Conservation (phyloP, 2,329 filamentous ascomycete species). For the Shiraia sp. region DNA sequence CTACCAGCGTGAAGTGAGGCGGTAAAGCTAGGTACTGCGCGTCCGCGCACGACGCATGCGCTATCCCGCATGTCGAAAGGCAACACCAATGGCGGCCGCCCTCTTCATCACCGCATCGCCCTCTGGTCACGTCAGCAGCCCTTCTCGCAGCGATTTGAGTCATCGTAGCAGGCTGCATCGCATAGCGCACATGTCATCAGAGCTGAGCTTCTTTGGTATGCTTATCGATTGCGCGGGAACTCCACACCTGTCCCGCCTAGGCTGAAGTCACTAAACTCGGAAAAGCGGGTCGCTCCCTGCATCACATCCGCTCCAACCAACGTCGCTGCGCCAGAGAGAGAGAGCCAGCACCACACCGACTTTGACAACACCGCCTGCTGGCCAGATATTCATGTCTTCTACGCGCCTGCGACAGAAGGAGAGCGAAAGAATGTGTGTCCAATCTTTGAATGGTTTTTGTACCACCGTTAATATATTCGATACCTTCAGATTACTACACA, state of each 20-base stretch:
- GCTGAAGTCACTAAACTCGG: constrained; percentile 21
- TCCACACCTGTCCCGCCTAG: constrained; percentile 20
- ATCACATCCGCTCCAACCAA: constrained; percentile 1
- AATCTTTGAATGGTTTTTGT: too few species aligned
- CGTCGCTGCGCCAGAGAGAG: too few species aligned
- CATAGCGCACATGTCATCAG: constrained; percentile 4
- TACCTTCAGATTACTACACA: too few species aligned
- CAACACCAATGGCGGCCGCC: constrained; percentile 7
- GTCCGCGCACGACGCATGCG: constrained; percentile 14
- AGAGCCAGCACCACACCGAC: constrained; percentile 4
- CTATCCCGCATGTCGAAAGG: constrained; percentile 12
- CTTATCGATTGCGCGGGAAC: constrained; percentile 22
- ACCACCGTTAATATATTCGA: too few species aligned
- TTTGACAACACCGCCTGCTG: neutral
- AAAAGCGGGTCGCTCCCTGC: constrained; percentile 14
- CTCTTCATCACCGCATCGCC: constrained; percentile 12
- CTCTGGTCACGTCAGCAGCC: constrained; percentile 9
- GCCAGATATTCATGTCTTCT: too few species aligned
- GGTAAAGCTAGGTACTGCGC: constrained; percentile 23
- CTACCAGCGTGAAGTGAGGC: constrained; percentile 30
- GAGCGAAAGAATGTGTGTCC: too few species aligned
- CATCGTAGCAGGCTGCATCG: constrained; percentile 14
- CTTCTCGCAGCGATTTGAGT: constrained; percentile 5
- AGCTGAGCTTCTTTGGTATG: constrained; percentile 2
- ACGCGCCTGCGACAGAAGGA: too few species aligned